A percentile compares a stretch with the other conserved stretches of the same genome.
Evolutionary conservation across 139 green algal species (phyloP).

Genomic region (Yamagishiella unicocca): DNA sequence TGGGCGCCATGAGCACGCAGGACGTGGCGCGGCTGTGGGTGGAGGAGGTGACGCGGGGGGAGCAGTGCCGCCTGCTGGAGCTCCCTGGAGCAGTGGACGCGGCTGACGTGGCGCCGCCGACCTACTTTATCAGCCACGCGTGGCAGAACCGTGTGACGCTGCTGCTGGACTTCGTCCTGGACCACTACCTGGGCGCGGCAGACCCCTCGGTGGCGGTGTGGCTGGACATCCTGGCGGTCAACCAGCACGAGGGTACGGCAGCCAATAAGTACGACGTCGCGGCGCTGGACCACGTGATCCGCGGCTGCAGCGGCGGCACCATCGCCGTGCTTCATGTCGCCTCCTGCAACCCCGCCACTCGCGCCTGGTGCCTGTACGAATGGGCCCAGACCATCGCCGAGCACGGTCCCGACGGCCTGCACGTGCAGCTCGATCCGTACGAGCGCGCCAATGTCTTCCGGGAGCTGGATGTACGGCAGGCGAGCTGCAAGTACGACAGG

Average conservation of each 20-base stretch:
- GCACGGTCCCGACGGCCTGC: conserved; percentile 45
- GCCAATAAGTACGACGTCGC: background rate
- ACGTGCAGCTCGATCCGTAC: conserved; percentile 25
- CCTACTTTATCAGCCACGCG: conserved; percentile 31
- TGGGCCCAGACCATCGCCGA: conserved; percentile 24
- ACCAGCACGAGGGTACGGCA: conserved; percentile 44
- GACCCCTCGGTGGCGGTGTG: background rate
- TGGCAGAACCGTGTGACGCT: conserved; percentile 12
- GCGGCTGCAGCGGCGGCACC: conserved; percentile 15
- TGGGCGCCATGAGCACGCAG: background rate
- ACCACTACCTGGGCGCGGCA: background rate
- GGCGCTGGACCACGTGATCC: background rate
- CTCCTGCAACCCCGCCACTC: conserved; percentile 22
- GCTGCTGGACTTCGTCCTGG: background rate
- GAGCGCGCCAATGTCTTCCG: conserved; percentile 12
- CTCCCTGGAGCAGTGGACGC: background rate
- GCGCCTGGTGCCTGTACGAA: conserved; percentile 48
- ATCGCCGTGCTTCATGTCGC: conserved; percentile 11
- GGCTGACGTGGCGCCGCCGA: background rate
- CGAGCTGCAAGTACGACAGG: background rate
- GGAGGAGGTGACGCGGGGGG: background rate
- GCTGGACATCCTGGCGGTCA: conserved; percentile 52
- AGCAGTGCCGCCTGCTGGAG: background rate
- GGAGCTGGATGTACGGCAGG: conserved; percentile 8
- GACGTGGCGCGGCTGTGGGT: background rate